Base-by-base conservation (phyloP, 1,284 basidiomycete genomes). In the Rhodotorula glutinis region DNA sequence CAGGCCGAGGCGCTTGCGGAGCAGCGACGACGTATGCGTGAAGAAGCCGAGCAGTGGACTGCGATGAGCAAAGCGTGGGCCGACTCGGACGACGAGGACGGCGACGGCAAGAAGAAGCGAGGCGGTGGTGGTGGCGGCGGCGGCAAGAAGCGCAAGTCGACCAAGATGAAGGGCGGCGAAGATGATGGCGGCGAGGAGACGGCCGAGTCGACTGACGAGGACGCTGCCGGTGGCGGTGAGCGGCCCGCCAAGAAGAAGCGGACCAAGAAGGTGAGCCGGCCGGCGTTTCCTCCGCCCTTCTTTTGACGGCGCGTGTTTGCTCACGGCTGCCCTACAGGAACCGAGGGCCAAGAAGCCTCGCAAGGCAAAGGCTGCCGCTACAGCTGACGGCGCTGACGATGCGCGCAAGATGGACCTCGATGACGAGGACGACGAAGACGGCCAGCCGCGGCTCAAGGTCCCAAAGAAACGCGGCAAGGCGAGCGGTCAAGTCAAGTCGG, bases 1-100 rank as follows among this genome's bases (percentile, higher is more conserved):
- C 83, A 87, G 74, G 86, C 86, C 0, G 87, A 88, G 74, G 85
- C 85, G 75, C 79, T 92, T 19, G 88, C 87, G 0, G 88, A 89
- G 75, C 84, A 88, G 73, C 85, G 91, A 16, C 83, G 86, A 49
- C 77, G 83, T 60, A 89, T 88, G 33, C 82, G 88, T n/a, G 90
- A 90, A 76, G 86, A 92, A 77, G 57, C 63, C 21, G 51, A 60
- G 89, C 86, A 86, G 44, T 79, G 58, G 67, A 55, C 58, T 5
- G 86, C 87, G 68, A 82, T 85, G 21, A 82, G 83, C 70, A 83
- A 85, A 77, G 86, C 88, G 72, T 72, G 69, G 29, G 88, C 85
- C 73, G 88, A 90, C 59, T 88, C 90, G 66, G 90, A 91, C 73
- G 82, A 83, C 57, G 86, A 89, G 77, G 86, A 85, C 69, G 69